phyloP scores from a whole-genome alignment of 192 early-diverging fungal species.

The Coemansia sp. region DNA sequence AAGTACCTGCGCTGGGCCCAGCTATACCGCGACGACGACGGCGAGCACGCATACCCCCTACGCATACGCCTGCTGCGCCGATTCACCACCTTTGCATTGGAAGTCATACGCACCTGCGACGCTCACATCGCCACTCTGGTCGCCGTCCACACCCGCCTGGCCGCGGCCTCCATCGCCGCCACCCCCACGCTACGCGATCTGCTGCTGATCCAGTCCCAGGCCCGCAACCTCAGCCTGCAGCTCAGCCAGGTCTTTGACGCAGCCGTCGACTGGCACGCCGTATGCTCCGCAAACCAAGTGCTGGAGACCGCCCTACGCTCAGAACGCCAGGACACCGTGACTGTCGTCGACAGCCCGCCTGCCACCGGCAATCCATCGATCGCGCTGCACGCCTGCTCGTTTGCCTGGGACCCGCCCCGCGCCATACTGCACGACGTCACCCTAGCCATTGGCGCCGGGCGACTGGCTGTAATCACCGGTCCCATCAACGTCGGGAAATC shows the following conservation, averaged over 20 bases:
- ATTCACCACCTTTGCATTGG: neutral
- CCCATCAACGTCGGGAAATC: slow-evolving; percentile 58
- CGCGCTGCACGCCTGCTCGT: neutral
- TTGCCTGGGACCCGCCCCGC: slow-evolving; percentile 2
- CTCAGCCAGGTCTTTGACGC: neutral
- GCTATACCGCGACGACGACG: slow-evolving; percentile 58
- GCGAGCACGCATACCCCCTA: neutral
- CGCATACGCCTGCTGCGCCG: slow-evolving; percentile 5
- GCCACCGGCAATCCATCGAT: neutral
- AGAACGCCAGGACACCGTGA: neutral
- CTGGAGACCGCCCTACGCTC: slow-evolving; percentile 8
- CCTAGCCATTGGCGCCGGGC: slow-evolving; percentile 43
- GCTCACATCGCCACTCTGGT: neutral
- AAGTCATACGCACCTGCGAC: neutral
- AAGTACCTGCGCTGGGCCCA: slow-evolving; percentile 62
- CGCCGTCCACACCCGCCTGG: neutral
- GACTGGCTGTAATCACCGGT: slow-evolving; percentile 49
- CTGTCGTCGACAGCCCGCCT: neutral
- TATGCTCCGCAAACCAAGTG: slow-evolving; percentile 10
- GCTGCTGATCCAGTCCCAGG: neutral
- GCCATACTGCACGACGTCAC: slow-evolving; percentile 43
- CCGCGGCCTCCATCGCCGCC: neutral
- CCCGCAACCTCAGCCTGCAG: neutral
- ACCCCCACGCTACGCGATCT: neutral
- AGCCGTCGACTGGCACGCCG: slow-evolving; percentile 4